Percentiles rank a stretch among this genome's conserved stretches.
These are phyloP conservation scores for Scytalidium lignicola DNA, from an alignment of 2,329 filamentous ascomycete genomes.

Conservation along the genomic window DNA sequence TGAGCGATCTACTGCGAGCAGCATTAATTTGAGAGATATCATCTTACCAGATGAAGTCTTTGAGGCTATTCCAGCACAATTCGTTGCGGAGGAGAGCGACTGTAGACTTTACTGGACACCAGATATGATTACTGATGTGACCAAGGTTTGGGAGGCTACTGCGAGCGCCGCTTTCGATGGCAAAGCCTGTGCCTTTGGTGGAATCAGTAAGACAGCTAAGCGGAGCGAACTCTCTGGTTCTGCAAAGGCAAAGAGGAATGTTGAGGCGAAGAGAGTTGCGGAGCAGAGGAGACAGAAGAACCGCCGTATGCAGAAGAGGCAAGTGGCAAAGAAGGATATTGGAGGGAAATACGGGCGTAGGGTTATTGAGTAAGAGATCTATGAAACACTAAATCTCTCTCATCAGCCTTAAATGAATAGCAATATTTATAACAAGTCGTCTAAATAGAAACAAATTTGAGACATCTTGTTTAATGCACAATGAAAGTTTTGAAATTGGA, in stretches of 20 bases:
- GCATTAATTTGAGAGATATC: conserved; percentile 38
- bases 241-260: neutral
- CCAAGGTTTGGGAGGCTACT: conserved; percentile 45
- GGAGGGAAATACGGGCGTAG: neutral
- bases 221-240: neutral
- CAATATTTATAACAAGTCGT: too few species aligned
- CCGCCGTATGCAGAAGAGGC: neutral
- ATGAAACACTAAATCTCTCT: too few species aligned
- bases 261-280: neutral
- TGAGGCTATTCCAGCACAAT: conserved; percentile 47
- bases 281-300: neutral
- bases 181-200: conserved; percentile 27
- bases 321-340: neutral
- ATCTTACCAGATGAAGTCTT: conserved; percentile 24
- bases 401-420: too few species aligned
- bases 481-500: too few species aligned
- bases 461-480: too few species aligned
- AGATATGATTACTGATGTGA: conserved; percentile 45
- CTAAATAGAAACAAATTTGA: too few species aligned
- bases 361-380: neutral
- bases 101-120: conserved; percentile 56
- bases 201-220: neutral
- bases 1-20: conserved; percentile 22
- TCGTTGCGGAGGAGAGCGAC: conserved; percentile 54
- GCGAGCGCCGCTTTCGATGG: conserved; percentile 35